Conservation (phyloP, 2,329 filamentous ascomycete genomes). For the Didymella sp. region DNA sequence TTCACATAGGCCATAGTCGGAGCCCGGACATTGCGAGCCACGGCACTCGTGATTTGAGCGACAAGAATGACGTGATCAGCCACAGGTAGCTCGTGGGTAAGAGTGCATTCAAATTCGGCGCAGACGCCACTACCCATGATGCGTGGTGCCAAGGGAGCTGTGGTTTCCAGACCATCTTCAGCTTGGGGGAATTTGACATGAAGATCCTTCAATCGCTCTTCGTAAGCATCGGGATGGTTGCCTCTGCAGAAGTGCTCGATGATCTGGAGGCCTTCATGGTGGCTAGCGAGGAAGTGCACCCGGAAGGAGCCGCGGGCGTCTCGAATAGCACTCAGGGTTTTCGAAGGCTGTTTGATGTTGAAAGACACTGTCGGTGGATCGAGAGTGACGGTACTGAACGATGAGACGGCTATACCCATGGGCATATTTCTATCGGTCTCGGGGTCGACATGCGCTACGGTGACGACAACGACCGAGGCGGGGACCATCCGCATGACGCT, state of each 20-base stretch:
- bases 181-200: constrained; percentile 19
- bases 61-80: constrained; percentile 58
- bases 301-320: constrained; percentile 52
- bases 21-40: not conserved
- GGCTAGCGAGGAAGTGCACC: constrained; percentile 58
- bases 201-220: constrained; percentile 20
- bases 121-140: constrained; percentile 27
- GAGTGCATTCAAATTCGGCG: constrained; percentile 44
- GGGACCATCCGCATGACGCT: constrained; percentile 62
- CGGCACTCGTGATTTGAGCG: constrained; percentile 48
- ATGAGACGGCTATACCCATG: constrained; percentile 64
- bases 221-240: constrained; percentile 35
- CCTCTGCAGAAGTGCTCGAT: constrained; percentile 42
- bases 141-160: constrained; percentile 26
- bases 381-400: constrained; percentile 66
- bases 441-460: constrained; percentile 39
- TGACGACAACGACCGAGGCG: constrained; percentile 65
- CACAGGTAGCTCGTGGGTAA: constrained; percentile 49
- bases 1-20: constrained; percentile 39
- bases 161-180: not conserved
- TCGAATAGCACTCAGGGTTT: constrained; percentile 63
- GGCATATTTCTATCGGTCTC: constrained; percentile 25
- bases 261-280: constrained; percentile 36
- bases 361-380: constrained; percentile 67
- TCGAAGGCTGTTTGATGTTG: constrained; percentile 65